These are phyloP conservation scores for Elsinoe ampelina DNA, from an alignment of 2,329 filamentous ascomycete genomes.

Conservation along the genomic window DNA sequence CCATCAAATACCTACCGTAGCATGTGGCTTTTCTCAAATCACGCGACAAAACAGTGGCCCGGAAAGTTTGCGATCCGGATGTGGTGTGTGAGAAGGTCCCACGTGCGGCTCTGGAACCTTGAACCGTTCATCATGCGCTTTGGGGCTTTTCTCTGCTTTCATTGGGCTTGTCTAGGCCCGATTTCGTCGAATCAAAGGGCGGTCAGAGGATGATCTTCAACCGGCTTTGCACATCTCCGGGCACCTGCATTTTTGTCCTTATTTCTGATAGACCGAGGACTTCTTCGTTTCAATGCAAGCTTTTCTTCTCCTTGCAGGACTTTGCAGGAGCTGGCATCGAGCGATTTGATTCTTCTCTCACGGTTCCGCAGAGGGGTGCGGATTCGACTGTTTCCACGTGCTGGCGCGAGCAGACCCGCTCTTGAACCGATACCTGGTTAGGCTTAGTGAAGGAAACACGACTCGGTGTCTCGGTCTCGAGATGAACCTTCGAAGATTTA, in stretches of 20 bases:
- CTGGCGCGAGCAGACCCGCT: too few relatives aligned
- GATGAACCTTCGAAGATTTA: too few relatives aligned
- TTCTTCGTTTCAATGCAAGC: not conserved
- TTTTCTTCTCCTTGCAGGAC: too few relatives aligned
- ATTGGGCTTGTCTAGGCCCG: not conserved
- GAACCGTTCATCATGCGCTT: not conserved
- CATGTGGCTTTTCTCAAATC: conserved; percentile 6
- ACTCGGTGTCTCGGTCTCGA: too few relatives aligned
- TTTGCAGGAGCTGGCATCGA: too few relatives aligned
- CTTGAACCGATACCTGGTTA: too few relatives aligned
- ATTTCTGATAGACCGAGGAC: not conserved
- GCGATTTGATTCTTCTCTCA: too few relatives aligned
- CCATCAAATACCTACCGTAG: not conserved
- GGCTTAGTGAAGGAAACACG: too few relatives aligned
- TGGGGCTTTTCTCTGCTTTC: not conserved
- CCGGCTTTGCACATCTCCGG: conserved; percentile 7
- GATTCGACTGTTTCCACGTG: too few relatives aligned
- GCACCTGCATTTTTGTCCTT: not conserved
- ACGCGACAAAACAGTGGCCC: conserved; percentile 9
- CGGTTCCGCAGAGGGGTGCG: too few relatives aligned
- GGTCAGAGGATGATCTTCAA: not conserved
- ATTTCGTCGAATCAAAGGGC: not conserved
- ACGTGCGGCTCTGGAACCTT: not conserved
- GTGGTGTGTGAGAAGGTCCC: not conserved
- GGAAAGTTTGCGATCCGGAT: conserved; percentile 4